These are phyloP conservation scores for Ceratobasidium papillatum DNA, from an alignment of 1,284 basidiomycete genomes.

Conservation along the genomic window DNA sequence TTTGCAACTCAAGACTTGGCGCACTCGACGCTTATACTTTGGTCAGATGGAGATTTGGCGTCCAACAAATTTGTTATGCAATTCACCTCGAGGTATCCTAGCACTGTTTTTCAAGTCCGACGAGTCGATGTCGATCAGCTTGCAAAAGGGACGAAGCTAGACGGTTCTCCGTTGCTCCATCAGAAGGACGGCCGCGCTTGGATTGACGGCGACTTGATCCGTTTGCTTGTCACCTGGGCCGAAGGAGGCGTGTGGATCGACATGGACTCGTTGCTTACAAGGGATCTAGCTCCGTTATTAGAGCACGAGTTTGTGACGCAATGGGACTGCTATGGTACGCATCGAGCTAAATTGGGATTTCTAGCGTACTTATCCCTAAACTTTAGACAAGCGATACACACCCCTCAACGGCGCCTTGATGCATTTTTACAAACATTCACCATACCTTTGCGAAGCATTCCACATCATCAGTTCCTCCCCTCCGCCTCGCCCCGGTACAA, in stretches of 20 bases:
- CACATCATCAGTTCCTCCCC: constrained; percentile 82
- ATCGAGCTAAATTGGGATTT: not conserved
- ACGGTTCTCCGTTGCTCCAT: constrained; percentile 65
- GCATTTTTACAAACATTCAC: constrained; percentile 87
- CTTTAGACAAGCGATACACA: constrained; percentile 81
- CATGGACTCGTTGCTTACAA: constrained; percentile 90
- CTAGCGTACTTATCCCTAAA: constrained; percentile 10
- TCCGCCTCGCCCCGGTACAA: constrained; percentile 77
- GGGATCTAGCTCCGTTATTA: constrained; percentile 80
- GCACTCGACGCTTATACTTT: constrained; percentile 75
- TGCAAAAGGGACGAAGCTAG: constrained; percentile 78
- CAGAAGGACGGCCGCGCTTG: constrained; percentile 81
- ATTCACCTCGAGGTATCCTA: constrained; percentile 70
- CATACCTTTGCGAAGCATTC: constrained; percentile 95
- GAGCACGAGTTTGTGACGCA: constrained; percentile 95
- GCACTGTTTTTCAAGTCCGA: constrained; percentile 68
- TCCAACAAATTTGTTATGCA: constrained; percentile 66
- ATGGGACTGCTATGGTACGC: constrained; percentile 94
- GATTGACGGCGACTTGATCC: constrained; percentile 91
- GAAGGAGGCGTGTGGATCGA: constrained; percentile 94
- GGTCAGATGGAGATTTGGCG: constrained; percentile 84
- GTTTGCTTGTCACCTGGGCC: constrained; percentile 87
- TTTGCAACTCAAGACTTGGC: constrained; percentile 84
- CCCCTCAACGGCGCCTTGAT: constrained; percentile 92
- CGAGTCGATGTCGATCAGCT: constrained; percentile 73